Base-by-base conservation (phyloP, 345 rosid genomes). In the Hibiscus trionum region DNA sequence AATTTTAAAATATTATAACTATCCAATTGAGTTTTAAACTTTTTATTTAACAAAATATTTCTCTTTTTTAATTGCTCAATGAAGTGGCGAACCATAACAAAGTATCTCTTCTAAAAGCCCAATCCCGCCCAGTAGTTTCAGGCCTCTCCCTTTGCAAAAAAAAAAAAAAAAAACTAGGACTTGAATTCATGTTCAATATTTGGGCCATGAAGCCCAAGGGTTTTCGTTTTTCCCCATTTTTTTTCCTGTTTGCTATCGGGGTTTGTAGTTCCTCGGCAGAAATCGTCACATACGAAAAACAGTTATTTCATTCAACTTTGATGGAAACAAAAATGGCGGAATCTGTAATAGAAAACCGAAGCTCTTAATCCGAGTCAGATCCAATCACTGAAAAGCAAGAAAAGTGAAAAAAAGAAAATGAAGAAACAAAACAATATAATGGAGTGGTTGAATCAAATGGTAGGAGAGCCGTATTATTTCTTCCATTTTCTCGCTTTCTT, bases 401-500 rank as follows among this genome's bases (percentile, higher is more conserved):
- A 11, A n/a, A 33, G 14, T 47, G 15, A 11, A 47, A 47, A 47
- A 11, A 55, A 8, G n/a, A 53, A 4, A 12, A 47, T 47, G 52
- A 42, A 12, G 46, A 75, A 65, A 56, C 75, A 61, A 17, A 60
- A 59, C 57, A 83, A 79, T 49, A 69, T 65, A 66, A 61, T 87
- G 75, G 86, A 82, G 72, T 73, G 63, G 85, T 63, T 86, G 76
- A 87, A 82, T 74, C 75, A 70, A 74, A 61, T 83, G 77, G 85
- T 85, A n/a, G 83, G 93, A 39, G 93, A 94, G 80, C 91, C 97
- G 4, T 87, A 84, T 72, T 91, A 86, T 55, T 81, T 90, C 69
- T 80, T 64, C 76, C 93, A 93, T 80, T 85, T 87, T 77, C 77
- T 91, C 70, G 84, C 88, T 68, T 87, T 90, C 82, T 93, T 93